These are phyloP conservation scores for Silene coronaria DNA, from an alignment of 179 eudicot genomes.

Conservation along the genomic window DNA sequence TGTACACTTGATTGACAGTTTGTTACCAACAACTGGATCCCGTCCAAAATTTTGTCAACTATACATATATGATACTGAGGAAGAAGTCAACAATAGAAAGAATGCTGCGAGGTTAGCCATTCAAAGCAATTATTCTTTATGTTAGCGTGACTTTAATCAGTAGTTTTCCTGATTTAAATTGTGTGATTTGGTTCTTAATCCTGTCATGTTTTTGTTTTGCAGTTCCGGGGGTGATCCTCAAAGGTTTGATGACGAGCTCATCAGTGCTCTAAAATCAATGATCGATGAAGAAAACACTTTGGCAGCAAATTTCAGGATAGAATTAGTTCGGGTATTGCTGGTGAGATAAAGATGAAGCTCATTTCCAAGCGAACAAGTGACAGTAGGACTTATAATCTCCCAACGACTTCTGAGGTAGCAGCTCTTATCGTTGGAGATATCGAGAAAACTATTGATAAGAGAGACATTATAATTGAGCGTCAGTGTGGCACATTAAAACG, in stretches of 20 bases:
- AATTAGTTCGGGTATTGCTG: background rate
- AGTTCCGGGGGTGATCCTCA: background rate
- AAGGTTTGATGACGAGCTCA: background rate
- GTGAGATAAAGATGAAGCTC: background rate
- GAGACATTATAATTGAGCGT: background rate
- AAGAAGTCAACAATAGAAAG: constrained; percentile 12
- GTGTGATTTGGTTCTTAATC: background rate
- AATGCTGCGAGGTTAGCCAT: background rate
- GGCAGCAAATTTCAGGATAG: background rate
- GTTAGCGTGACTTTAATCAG: no score
- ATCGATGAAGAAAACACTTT: background rate
- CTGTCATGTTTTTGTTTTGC: background rate
- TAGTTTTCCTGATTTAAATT: background rate
- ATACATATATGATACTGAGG: constrained; percentile 19
- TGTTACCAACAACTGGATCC: background rate
- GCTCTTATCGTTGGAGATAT: background rate
- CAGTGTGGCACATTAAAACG: background rate
- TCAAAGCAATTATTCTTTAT: no score
- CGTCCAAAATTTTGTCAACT: constrained; percentile 10
- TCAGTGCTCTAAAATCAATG: background rate
- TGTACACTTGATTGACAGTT: constrained; percentile 9
- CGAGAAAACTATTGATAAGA: background rate
- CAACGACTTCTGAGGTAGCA: constrained; percentile 2
- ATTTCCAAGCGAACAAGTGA: constrained; percentile 1
- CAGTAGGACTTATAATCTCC: constrained; percentile 20